phyloP scores from a whole-genome alignment of 805 yeast species.

The Wickerhamiella siamensis region DNA sequence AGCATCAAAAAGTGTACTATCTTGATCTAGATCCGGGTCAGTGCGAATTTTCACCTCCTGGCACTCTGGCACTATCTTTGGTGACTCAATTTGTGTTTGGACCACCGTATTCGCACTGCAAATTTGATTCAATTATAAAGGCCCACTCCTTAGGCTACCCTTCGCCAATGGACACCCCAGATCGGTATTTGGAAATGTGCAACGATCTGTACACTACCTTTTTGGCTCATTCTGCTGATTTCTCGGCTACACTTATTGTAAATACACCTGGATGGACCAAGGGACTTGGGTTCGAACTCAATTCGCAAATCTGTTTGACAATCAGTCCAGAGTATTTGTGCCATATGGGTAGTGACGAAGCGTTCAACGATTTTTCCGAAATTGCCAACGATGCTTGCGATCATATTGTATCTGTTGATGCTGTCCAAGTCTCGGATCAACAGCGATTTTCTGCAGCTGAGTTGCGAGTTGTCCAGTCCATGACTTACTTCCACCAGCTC shows the following conservation, averaged over 20 bases:
- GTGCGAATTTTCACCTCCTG: constrained; percentile 63
- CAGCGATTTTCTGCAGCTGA: constrained; percentile 16
- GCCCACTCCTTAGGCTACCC: constrained; percentile 44
- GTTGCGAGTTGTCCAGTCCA: constrained; percentile 16
- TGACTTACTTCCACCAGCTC: constrained; percentile 20
- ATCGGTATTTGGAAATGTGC: constrained; percentile 34
- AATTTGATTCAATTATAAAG: constrained; percentile 12
- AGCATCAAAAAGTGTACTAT: constrained; percentile 29
- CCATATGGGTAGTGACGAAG: constrained; percentile 34
- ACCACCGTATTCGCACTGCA: constrained; percentile 25
- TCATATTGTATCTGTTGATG: constrained; percentile 11
- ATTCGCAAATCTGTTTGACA: constrained; percentile 30
- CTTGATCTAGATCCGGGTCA: constrained; percentile 86
- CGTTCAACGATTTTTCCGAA: constrained; percentile 15
- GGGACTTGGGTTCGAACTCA: constrained; percentile 64
- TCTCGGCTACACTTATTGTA: constrained; percentile 32
- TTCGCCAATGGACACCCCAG: constrained; percentile 56
- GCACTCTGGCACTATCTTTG: constrained; percentile 43
- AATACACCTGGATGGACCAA: constrained; percentile 89
- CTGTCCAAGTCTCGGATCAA: constrained; percentile 23
- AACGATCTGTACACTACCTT: constrained; percentile 29
- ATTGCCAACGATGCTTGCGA: constrained; percentile 11
- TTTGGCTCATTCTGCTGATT: background rate
- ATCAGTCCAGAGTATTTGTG: constrained; percentile 44
- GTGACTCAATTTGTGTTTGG: constrained; percentile 29